Percentiles rank a stretch among this genome's conserved stretches.
phyloP scores from a whole-genome alignment of 2,329 filamentous ascomycete species.

The Sclerotinia spermophila region DNA sequence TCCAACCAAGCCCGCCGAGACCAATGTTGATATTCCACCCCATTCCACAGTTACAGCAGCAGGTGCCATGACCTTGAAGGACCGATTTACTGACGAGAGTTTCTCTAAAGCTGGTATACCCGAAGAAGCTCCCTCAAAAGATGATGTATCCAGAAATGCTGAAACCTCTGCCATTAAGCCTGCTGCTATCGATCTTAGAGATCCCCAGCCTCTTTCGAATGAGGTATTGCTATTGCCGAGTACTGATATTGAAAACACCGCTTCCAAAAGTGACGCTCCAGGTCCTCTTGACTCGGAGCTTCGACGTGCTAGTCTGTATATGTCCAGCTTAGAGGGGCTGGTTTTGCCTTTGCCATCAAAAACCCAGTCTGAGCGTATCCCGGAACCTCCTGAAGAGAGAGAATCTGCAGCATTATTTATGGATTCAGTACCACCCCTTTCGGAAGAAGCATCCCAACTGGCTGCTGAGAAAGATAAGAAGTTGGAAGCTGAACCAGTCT shows the following conservation, averaged over 20 bases:
- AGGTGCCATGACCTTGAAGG: background rate
- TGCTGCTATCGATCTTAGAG: background rate
- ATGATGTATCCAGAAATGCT: background rate
- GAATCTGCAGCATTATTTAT: too few relatives aligned
- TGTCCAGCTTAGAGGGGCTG: background rate
- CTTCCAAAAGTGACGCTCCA: background rate
- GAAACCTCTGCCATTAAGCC: background rate
- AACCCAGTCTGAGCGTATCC: background rate
- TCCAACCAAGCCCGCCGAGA: background rate
- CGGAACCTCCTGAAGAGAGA: background rate
- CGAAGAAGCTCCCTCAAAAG: background rate
- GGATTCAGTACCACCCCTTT: background rate
- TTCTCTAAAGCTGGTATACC: background rate
- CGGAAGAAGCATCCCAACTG: background rate
- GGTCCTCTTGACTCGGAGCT: background rate
- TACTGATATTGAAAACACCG: background rate
- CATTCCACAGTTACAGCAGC: background rate
- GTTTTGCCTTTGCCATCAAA: background rate
- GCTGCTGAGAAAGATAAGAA: background rate
- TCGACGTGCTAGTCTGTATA: background rate
- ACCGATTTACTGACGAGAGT: background rate
- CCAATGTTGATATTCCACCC: background rate
- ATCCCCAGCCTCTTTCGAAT: background rate
- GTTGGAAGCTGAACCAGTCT: background rate
- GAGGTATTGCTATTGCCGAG: background rate